Percentiles rank a stretch among this genome's conserved stretches.
Conservation (phyloP, 306 rosid species). For the Biancaea sappan region DNA sequence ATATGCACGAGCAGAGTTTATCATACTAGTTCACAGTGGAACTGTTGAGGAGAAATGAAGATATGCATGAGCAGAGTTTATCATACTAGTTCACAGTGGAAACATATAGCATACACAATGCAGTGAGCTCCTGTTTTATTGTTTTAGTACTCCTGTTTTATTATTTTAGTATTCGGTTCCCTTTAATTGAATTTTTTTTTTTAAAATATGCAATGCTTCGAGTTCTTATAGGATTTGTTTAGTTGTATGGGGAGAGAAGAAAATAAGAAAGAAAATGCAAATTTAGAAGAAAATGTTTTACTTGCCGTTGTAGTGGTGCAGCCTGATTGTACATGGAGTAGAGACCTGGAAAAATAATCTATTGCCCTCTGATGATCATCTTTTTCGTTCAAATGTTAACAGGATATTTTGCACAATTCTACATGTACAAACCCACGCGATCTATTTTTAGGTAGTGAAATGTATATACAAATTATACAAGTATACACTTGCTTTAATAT, state of each 20-base stretch:
- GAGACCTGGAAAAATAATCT: neutral
- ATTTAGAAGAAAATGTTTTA: neutral
- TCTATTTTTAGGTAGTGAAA: neutral
- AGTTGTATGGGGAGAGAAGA: neutral
- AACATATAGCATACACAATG: constrained; percentile 11
- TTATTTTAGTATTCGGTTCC: neutral
- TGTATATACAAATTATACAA: neutral
- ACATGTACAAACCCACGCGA: neutral
- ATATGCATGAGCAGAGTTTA: neutral
- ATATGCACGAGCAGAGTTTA: neutral
- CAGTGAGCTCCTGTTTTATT: neutral
- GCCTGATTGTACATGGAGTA: neutral
- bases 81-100: constrained; percentile 24
- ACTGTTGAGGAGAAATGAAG: constrained; percentile 94
- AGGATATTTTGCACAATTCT: neutral
- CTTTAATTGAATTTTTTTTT: constrained; percentile 22
- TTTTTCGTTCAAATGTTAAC: neutral
- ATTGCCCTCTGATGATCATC: neutral
- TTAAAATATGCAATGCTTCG: constrained; percentile 8
- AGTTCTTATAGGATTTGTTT: constrained; percentile 27
- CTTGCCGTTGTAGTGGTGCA: neutral
- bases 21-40: constrained; percentile 27
- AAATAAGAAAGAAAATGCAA: neutral
- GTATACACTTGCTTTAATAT: too few relatives aligned
- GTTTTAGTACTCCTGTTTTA: neutral